Evolutionary conservation across 768 basidiomycete genomes (phyloP).

Genomic region (Thelephora ganbajun): DNA sequence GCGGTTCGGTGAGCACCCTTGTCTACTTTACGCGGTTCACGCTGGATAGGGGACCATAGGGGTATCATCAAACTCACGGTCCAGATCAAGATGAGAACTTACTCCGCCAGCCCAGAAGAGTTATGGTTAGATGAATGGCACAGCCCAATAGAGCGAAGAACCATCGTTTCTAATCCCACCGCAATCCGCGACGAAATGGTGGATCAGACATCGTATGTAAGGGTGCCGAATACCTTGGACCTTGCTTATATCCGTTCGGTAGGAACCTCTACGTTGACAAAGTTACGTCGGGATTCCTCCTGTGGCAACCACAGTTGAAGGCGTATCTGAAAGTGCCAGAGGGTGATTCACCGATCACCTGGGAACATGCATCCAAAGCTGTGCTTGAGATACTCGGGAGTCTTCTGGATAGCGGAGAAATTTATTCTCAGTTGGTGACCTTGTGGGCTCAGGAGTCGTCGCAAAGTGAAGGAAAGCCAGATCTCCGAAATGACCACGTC

Average conservation of each 20-base stretch:
- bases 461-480: constrained; percentile 33
- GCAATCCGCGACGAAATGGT: constrained; percentile 34
- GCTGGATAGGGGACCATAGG: constrained; percentile 20
- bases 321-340: constrained; percentile 34
- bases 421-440: constrained; percentile 43
- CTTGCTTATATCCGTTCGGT: not conserved
- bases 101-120: constrained; percentile 45
- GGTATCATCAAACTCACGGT: constrained; percentile 53
- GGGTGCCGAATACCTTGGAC: not conserved
- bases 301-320: constrained; percentile 53
- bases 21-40: not conserved
- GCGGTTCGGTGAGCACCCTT: constrained; percentile 29
- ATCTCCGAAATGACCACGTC: constrained; percentile 42
- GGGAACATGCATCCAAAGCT: constrained; percentile 40
- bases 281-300: constrained; percentile 61
- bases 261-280: constrained; percentile 56
- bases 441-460: constrained; percentile 78
- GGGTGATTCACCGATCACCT: constrained; percentile 25
- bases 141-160: constrained; percentile 39
- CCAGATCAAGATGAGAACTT: constrained; percentile 65
- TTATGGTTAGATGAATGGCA: constrained; percentile 65
- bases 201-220: not conserved
- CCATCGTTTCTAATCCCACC: constrained; percentile 33
- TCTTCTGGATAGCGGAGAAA: constrained; percentile 31
- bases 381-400: constrained; percentile 38